phyloP scores from a whole-genome alignment of 2,329 filamentous ascomycete species.

The Alternaria metachromatica region DNA sequence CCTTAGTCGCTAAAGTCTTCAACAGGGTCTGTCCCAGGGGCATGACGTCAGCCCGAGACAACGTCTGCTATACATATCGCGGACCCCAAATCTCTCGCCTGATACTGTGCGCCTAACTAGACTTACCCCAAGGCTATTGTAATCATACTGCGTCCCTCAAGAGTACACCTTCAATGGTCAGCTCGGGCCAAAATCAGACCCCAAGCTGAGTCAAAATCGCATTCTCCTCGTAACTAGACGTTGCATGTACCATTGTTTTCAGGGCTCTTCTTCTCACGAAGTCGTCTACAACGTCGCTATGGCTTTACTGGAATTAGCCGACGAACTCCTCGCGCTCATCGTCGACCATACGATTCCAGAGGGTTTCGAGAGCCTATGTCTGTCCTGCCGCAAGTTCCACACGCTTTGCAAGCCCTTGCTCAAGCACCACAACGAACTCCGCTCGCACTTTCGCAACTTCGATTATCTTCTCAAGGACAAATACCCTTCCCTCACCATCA shows the following conservation, averaged over 20 bases:
- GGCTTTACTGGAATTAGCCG: background rate
- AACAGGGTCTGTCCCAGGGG: background rate
- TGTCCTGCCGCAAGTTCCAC: conserved; percentile 16
- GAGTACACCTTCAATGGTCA: background rate
- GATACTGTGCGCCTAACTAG: background rate
- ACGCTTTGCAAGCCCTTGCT: conserved; percentile 20
- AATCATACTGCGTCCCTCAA: background rate
- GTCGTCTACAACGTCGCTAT: background rate
- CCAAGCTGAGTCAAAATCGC: background rate
- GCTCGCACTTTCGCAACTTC: conserved; percentile 19
- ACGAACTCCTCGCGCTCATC: background rate
- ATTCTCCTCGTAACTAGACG: background rate
- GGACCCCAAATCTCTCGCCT: background rate
- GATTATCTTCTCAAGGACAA: conserved; percentile 7
- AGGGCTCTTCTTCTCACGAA: background rate
- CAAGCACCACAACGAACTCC: conserved; percentile 18
- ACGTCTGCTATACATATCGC: background rate
- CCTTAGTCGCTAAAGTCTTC: background rate
- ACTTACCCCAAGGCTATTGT: background rate
- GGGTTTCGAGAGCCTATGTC: conserved; percentile 20
- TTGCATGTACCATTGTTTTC: background rate
- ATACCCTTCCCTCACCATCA: conserved; percentile 12
- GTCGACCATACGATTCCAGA: background rate
- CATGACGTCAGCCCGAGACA: background rate
- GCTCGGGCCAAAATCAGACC: background rate